Base-by-base conservation (phyloP, 257 asterid genomes). In the Oldenlandia corymbosa region DNA sequence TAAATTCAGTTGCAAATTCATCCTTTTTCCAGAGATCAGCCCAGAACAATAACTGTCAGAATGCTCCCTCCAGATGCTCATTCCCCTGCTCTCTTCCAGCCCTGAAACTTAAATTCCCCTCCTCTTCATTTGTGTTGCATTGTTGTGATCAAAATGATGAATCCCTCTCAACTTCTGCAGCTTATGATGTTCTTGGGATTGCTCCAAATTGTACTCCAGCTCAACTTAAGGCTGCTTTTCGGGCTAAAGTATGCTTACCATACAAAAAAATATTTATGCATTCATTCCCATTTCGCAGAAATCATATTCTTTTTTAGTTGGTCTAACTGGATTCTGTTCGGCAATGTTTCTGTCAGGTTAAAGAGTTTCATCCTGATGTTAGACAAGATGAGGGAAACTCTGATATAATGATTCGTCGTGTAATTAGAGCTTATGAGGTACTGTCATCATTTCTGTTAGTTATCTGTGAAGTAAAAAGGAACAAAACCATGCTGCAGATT, bases 341-440 rank as follows among this genome's bases (percentile, higher is more conserved):
- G 5, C 10, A 70, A 28, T 54, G 11, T 16, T 21, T 39, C 32
- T 60, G 55, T 20, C 72, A 91, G 96, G 96, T 86, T 46, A 88
- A 88, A 71, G 82, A 85, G 82, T 91, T 77, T 52, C 96, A 91
- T 74, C 96, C 96, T 42, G 98, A 91, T 79, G 91, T 86, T 37
- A 75, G 54, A 3, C 63, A 69, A 74, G 85, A 60, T 27, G 85
- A 72, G 54, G 71, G 65, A 67, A 72, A 62, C 58, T 84, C 96
- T 47, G 95, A 91, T 72, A 46, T 66, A 21, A 84, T 83, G 90
- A 84, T 88, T 69, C 88, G 96, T n/a, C 87, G 76, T 10, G 85
- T 91, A 34, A 88, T 91, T 79, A 80, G 71, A 83, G 96, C 98
- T 45, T 91, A 88, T 59, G 87, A 91, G 95, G 98, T 86, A 41